A percentile compares a stretch with the other conserved stretches of the same genome.
phyloP scores from a whole-genome alignment of 1,284 basidiomycete genomes.

The Papiliotrema fonsecae region DNA sequence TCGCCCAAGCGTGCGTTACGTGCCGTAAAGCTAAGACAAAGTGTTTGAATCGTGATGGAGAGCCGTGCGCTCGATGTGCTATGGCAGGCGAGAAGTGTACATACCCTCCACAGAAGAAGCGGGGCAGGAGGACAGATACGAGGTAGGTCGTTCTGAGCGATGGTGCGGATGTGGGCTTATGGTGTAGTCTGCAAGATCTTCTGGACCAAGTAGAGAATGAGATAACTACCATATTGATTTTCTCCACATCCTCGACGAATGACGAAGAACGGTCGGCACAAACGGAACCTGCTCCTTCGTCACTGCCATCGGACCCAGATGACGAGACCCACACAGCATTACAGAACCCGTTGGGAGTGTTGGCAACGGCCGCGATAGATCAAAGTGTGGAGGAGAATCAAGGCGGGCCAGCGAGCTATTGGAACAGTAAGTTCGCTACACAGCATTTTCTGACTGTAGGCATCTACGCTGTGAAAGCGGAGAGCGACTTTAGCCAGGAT shows the following conservation, averaged over 20 bases:
- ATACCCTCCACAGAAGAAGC: conserved; percentile 1
- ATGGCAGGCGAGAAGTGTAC: not conserved
- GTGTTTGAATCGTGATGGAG: conserved; percentile 1
- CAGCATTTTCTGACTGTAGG: not conserved
- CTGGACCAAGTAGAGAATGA: not conserved
- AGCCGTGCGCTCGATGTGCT: not conserved
- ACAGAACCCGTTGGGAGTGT: conserved; percentile 2
- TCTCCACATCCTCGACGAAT: not conserved
- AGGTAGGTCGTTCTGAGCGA: not conserved
- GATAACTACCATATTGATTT: not conserved
- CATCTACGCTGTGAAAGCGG: conserved; percentile 1
- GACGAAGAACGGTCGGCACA: too few species aligned
- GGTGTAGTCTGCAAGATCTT: not conserved
- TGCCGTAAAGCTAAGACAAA: conserved; percentile 2
- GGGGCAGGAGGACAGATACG: not conserved
- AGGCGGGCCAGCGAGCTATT: not conserved
- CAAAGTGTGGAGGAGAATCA: not conserved
- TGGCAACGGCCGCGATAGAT: conserved; percentile 1
- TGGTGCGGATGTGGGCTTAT: not conserved
- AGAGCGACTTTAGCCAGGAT: not conserved
- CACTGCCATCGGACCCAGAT: not conserved
- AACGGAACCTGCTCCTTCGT: too few species aligned
- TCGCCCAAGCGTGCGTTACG: not conserved
- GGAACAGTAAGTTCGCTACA: not conserved
- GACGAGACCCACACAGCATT: not conserved